Conservation (phyloP, 2,329 filamentous ascomycete species). For the Curvularia lunata region DNA sequence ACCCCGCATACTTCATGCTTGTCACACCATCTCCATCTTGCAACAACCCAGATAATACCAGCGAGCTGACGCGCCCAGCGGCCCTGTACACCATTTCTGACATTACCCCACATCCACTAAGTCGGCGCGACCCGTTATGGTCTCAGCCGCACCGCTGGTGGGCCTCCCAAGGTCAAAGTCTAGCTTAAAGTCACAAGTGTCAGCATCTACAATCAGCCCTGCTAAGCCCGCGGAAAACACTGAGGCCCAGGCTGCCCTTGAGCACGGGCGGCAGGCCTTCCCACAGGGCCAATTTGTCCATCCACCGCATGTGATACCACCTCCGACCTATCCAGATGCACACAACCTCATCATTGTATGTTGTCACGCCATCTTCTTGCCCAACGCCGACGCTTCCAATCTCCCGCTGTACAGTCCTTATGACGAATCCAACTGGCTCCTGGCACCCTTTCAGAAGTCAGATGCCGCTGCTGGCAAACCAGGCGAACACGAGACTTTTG, state of each 20-base stretch:
- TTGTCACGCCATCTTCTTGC: constrained; percentile 78
- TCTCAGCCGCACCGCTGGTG: constrained; percentile 39
- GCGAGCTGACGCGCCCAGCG: neutral
- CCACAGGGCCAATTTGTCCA: constrained; percentile 33
- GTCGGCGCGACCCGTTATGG: constrained; percentile 29
- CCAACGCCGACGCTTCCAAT: constrained; percentile 32
- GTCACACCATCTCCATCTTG: constrained; percentile 3
- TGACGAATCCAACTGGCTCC: constrained; percentile 62
- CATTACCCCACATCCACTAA: constrained; percentile 18
- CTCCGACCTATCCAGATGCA: constrained; percentile 32
- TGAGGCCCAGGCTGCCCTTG: constrained; percentile 8
- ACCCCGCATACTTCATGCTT: constrained; percentile 3
- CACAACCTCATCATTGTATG: constrained; percentile 76
- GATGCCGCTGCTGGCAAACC: constrained; percentile 50
- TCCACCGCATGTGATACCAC: constrained; percentile 39
- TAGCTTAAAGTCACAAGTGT: constrained; percentile 4
- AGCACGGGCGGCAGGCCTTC: constrained; percentile 7
- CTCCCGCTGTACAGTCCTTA: constrained; percentile 41
- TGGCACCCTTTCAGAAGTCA: constrained; percentile 73
- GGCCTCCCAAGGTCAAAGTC: constrained; percentile 43
- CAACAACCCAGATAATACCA: neutral
- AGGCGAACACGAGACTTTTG: constrained; percentile 79
- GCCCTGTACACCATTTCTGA: neutral
- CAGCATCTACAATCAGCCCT: constrained; percentile 16
- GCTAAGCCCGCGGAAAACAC: constrained; percentile 14